Conservation (phyloP, 805 yeast genomes). For the Torulaspora maleeae region DNA sequence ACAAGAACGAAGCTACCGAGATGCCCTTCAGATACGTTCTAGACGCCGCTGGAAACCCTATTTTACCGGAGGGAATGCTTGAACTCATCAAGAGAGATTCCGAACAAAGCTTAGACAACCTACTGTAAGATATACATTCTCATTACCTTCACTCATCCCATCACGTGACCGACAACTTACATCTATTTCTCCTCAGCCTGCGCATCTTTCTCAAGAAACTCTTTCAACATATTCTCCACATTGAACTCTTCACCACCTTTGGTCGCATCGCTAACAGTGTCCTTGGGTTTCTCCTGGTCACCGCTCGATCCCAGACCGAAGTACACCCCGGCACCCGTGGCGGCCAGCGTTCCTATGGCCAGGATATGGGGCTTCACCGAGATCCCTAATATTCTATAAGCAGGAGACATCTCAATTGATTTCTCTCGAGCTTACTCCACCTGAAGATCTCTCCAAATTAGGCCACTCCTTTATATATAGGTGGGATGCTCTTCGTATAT, state of each 20-base stretch:
- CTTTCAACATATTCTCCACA: constrained; percentile 27
- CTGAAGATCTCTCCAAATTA: background rate
- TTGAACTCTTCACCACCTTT: constrained; percentile 8
- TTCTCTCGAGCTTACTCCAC: background rate
- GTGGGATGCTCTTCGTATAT: too few species aligned
- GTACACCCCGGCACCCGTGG: constrained; percentile 22
- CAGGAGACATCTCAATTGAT: constrained; percentile 31
- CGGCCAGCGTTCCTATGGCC: constrained; percentile 60
- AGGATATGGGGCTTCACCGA: constrained; percentile 79
- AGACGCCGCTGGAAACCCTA: constrained; percentile 61
- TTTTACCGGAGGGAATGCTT: constrained; percentile 88
- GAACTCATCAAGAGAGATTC: constrained; percentile 80
- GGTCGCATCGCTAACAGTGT: background rate
- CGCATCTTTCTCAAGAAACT: constrained; percentile 24
- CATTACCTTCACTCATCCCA: background rate
- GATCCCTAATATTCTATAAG: constrained; percentile 79
- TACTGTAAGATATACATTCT: constrained; percentile 26
- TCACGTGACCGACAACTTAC: background rate
- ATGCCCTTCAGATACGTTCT: constrained; percentile 94
- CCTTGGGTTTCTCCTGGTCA: background rate
- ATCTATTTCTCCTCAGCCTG: constrained; percentile 6
- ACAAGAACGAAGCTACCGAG: constrained; percentile 85
- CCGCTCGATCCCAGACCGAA: constrained; percentile 10
- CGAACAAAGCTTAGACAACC: constrained; percentile 74
- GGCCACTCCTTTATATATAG: background rate